Percentiles rank a stretch among this genome's conserved stretches.
Conservation (phyloP, 2,329 filamentous ascomycete genomes). For the Aspergillus niger region DNA sequence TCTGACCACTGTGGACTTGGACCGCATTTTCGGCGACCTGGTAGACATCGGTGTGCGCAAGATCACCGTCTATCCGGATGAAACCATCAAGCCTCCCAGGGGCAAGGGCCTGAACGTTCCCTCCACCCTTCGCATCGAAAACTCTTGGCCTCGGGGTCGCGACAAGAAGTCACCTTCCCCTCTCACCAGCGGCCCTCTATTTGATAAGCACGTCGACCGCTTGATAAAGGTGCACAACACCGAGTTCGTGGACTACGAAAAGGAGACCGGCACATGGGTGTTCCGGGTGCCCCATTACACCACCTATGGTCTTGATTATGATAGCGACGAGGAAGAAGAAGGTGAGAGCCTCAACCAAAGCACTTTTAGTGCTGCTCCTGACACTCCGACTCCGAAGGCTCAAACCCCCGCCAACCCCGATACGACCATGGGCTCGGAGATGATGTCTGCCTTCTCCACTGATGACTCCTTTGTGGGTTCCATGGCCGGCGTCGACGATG, state of each 20-base stretch:
- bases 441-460: constrained; percentile 42
- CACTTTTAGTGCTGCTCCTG: constrained; percentile 53
- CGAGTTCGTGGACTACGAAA: constrained; percentile 77
- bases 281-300: constrained; percentile 97
- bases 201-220: constrained; percentile 77
- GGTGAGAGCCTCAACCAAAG: constrained; percentile 55
- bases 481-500: constrained; percentile 50
- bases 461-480: constrained; percentile 46
- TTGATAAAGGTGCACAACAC: constrained; percentile 79
- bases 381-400: constrained; percentile 50
- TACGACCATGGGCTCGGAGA: constrained; percentile 38
- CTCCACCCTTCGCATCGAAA: constrained; percentile 81
- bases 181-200: constrained; percentile 64
- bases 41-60: constrained; percentile 75
- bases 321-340: constrained; percentile 68
- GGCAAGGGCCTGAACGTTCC: constrained; percentile 93
- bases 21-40: constrained; percentile 75
- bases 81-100: constrained; percentile 74
- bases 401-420: constrained; percentile 30
- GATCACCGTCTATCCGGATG: constrained; percentile 81
- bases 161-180: constrained; percentile 58
- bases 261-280: constrained; percentile 79
- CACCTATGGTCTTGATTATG: constrained; percentile 85
- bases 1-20: constrained; percentile 74
- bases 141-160: constrained; percentile 82